A percentile compares a stretch with the other conserved stretches of the same genome.
Evolutionary conservation across 192 early-diverging fungal species (phyloP).

Genomic region (Lunasporangiospora selenospora): DNA sequence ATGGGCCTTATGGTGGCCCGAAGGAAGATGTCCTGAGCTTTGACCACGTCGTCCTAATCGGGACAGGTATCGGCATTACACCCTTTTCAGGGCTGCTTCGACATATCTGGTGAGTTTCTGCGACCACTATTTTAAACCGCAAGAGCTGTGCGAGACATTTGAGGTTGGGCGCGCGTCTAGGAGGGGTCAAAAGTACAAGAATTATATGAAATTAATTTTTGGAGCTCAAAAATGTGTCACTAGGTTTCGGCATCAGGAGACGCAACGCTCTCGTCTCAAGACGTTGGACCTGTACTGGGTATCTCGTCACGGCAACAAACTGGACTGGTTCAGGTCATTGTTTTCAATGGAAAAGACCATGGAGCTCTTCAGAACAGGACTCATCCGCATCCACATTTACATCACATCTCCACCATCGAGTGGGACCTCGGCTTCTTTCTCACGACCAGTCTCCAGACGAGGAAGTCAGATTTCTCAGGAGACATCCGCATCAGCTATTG

Average conservation of each 20-base stretch:
- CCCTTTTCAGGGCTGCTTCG: conserved; percentile 77
- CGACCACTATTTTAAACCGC: conserved; percentile 39
- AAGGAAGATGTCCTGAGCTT: conserved; percentile 77
- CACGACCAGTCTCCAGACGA: too few relatives aligned
- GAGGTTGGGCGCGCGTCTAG: too few relatives aligned
- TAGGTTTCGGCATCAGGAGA: conserved; percentile 48
- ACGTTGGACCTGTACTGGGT: conserved; percentile 45
- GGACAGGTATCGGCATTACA: conserved; percentile 79
- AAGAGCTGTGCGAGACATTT: conserved; percentile 64
- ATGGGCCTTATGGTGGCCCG: conserved; percentile 85
- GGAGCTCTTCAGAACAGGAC: conserved; percentile 42
- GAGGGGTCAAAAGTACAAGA: too few relatives aligned
- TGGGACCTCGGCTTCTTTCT: not conserved
- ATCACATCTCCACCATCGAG: conserved; percentile 18
- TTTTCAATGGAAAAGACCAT: conserved; percentile 46
- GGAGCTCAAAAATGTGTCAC: too few relatives aligned
- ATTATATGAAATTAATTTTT: too few relatives aligned
- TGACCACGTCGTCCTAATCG: conserved; percentile 68
- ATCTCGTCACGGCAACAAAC: conserved; percentile 40
- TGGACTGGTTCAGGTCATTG: conserved; percentile 40
- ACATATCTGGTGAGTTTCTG: conserved; percentile 61
- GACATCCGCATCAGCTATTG: too few relatives aligned
- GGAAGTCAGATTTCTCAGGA: too few relatives aligned
- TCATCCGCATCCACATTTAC: conserved; percentile 46
- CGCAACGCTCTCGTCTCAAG: conserved; percentile 37